Evolutionary conservation across 768 basidiomycete genomes (phyloP).

Genomic region (Chlorophyllum brunneum): DNA sequence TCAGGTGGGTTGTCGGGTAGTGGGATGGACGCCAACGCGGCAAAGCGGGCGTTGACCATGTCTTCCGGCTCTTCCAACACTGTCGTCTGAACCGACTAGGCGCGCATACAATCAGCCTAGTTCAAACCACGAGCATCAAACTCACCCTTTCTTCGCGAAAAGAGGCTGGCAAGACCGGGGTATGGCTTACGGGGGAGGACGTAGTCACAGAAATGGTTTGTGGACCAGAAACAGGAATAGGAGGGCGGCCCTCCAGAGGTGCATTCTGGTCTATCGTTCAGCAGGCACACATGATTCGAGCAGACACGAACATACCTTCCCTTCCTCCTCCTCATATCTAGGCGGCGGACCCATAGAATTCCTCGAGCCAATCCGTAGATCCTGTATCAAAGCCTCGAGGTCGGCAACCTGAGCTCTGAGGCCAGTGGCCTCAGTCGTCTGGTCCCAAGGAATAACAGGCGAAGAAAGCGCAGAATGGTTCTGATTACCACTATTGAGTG

Average conservation of each 20-base stretch:
- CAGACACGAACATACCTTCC: slow-evolving; percentile 22
- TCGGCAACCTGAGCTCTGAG: slow-evolving; percentile 34
- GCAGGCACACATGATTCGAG: not conserved
- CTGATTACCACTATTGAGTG: slow-evolving; percentile 22
- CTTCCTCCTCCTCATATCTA: slow-evolving; percentile 30
- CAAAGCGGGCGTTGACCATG: slow-evolving; percentile 50
- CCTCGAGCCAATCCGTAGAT: slow-evolving; percentile 31
- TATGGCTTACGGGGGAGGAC: not conserved
- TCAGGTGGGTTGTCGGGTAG: slow-evolving; percentile 61
- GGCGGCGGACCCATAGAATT: slow-evolving; percentile 29
- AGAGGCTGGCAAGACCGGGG: not conserved
- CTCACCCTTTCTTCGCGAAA: slow-evolving; percentile 7
- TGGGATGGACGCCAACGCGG: slow-evolving; percentile 55
- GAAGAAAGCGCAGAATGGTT: not conserved
- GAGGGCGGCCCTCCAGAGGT: not conserved
- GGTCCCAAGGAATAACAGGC: slow-evolving; percentile 10
- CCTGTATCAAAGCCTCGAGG: slow-evolving; percentile 34
- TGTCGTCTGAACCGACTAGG: slow-evolving; percentile 22
- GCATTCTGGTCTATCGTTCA: not conserved
- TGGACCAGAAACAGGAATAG: slow-evolving; percentile 4
- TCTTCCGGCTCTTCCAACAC: slow-evolving; percentile 36
- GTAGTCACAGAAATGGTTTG: slow-evolving; percentile 15
- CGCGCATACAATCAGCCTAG: not conserved
- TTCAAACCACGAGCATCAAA: not conserved
- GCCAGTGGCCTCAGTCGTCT: slow-evolving; percentile 22